A percentile compares a stretch with the other conserved stretches of the same genome.
phyloP scores from a whole-genome alignment of 805 yeast genomes.

The Yarrowia porcina region DNA sequence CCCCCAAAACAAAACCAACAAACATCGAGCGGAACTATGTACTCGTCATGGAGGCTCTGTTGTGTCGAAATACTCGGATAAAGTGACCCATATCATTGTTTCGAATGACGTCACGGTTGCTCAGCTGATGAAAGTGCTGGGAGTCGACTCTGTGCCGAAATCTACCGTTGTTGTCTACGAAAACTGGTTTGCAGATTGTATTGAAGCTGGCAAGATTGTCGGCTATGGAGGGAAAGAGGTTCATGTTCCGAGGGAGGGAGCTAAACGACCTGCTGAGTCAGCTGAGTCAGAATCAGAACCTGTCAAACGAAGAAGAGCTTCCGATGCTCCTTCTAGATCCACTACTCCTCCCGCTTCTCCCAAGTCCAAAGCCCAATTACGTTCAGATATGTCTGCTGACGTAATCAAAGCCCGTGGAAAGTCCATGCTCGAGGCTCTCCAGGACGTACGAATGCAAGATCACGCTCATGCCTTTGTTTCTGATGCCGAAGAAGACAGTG shows the following conservation, averaged over 20 bases:
- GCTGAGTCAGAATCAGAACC: neutral
- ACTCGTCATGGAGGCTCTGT: slow-evolving; percentile 1
- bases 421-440: slow-evolving; percentile 20
- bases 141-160: neutral
- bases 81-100: neutral
- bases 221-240: neutral
- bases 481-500: neutral
- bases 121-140: neutral
- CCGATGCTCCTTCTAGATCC: neutral
- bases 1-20: neutral
- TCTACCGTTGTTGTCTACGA: slow-evolving; percentile 8
- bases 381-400: neutral
- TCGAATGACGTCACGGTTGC: neutral
- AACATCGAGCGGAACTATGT: neutral
- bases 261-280: neutral
- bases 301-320: neutral
- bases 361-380: neutral
- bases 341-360: slow-evolving; percentile 23
- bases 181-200: slow-evolving; percentile 22
- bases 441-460: neutral
- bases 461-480: slow-evolving; percentile 15
- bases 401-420: neutral
- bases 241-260: neutral
- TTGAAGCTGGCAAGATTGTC: slow-evolving; percentile 7
- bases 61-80: neutral